A percentile compares a stretch with the other conserved stretches of the same genome.
phyloP scores from a whole-genome alignment of 257 asterid species.

The Solanum dulcamara region DNA sequence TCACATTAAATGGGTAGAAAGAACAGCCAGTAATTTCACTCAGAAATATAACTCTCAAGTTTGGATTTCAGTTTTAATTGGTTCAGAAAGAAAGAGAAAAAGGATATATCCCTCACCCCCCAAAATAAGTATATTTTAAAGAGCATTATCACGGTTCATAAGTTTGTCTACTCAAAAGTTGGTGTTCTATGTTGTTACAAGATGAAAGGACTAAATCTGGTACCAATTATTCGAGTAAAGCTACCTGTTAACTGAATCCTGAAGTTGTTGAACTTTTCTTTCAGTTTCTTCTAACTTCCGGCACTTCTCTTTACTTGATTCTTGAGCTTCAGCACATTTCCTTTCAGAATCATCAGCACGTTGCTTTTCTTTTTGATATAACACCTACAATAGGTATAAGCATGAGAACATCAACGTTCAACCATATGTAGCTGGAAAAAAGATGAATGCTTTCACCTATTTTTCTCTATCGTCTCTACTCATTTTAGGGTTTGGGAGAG shows the following conservation, averaged over 20 bases:
- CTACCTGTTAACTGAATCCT: constrained; percentile 89
- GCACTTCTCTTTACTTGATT: constrained; percentile 59
- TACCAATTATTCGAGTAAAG: not conserved
- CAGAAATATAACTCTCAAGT: not conserved
- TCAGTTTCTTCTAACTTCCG: constrained; percentile 84
- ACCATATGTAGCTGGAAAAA: not conserved
- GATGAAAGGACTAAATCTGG: not conserved
- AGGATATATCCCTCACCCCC: not conserved
- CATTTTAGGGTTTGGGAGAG: not conserved
- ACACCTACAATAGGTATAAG: constrained; percentile 27
- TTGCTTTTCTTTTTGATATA: constrained; percentile 54
- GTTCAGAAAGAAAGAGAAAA: not conserved
- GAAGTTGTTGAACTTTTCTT: constrained; percentile 69
- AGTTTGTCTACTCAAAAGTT: not conserved
- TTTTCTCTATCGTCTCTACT: not conserved
- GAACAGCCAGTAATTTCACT: not conserved
- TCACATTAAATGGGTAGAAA: not conserved
- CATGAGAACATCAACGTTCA: not conserved
- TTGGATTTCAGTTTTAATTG: not conserved
- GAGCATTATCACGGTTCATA: not conserved
- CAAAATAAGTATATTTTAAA: not conserved
- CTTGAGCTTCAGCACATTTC: constrained; percentile 50
- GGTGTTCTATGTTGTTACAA: not conserved
- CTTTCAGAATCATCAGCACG: constrained; percentile 77
- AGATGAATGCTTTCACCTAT: not conserved